These are phyloP conservation scores for Lachnellula willkommii DNA, from an alignment of 2,329 filamentous ascomycete genomes.

Conservation along the genomic window DNA sequence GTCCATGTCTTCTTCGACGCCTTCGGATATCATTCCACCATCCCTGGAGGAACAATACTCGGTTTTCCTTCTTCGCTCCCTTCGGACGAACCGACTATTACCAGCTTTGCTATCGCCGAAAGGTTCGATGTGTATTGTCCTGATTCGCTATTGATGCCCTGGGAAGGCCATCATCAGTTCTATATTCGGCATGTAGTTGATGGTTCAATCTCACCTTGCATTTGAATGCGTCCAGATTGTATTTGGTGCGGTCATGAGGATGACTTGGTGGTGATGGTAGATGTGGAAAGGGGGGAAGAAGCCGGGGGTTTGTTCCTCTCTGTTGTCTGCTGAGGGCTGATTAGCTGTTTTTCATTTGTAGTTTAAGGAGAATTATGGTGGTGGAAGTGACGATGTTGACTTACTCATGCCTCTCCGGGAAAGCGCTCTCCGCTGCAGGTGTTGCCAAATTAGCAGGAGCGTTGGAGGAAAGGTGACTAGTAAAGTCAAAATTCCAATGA, in stretches of 20 bases:
- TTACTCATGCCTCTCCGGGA: not conserved
- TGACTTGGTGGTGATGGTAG: not conserved
- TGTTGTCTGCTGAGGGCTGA: not conserved
- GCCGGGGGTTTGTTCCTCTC: not conserved
- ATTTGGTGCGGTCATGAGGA: not conserved
- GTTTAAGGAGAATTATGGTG: too few species aligned
- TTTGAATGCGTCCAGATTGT: not conserved
- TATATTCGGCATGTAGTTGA: not conserved
- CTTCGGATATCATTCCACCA: too few species aligned
- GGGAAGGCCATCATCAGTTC: not conserved
- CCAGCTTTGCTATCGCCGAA: too few species aligned
- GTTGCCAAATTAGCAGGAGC: not conserved
- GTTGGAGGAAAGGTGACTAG: not conserved
- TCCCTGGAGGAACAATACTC: too few species aligned
- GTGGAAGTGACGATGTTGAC: not conserved
- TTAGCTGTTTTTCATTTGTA: too few species aligned
- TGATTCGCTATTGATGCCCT: not conserved
- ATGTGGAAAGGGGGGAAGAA: not conserved
- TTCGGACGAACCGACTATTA: too few species aligned
- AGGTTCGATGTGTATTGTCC: too few species aligned
- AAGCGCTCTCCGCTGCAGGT: not conserved
- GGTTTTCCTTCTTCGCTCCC: too few species aligned
- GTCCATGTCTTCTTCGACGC: too few species aligned
- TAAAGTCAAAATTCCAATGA: not conserved
- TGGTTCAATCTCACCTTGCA: not conserved